Evolutionary conservation across 148 eudicot genomes (phyloP).

Genomic region (Heliamphora exappendiculata): DNA sequence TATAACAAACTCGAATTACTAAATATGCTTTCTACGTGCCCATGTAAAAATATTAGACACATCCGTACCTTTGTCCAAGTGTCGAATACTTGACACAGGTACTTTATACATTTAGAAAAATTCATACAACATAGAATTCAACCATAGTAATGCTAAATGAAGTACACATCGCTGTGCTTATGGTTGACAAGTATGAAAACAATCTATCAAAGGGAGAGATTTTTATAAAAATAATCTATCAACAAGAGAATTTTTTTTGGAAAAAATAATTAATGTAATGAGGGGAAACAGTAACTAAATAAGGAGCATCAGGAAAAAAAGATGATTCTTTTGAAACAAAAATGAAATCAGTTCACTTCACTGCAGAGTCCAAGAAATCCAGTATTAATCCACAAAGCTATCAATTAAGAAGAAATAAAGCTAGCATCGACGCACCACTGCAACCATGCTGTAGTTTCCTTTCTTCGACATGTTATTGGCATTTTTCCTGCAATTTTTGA

Average conservation of each 20-base stretch:
- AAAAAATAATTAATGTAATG: background rate
- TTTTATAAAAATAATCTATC: background rate
- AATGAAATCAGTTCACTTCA: conserved; percentile 1
- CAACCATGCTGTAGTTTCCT: conserved; percentile 5
- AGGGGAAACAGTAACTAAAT: too few relatives aligned
- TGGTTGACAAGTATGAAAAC: background rate
- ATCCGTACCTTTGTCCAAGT: too few relatives aligned
- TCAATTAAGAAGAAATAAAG: background rate
- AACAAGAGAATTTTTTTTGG: background rate
- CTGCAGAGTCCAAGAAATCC: background rate
- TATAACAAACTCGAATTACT: too few relatives aligned
- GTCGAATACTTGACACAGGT: too few relatives aligned
- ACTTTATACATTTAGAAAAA: too few relatives aligned
- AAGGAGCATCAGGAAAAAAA: too few relatives aligned
- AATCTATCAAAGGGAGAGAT: too few relatives aligned
- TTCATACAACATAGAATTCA: too few relatives aligned
- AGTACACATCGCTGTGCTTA: background rate
- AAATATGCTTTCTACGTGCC: too few relatives aligned
- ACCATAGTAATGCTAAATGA: background rate
- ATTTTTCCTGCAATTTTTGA: conserved; percentile 21
- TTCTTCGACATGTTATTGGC: conserved; percentile 14
- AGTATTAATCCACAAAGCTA: background rate
- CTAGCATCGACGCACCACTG: conserved; percentile 8
- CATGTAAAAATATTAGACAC: too few relatives aligned
- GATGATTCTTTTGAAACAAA: background rate